Evolutionary conservation across 768 basidiomycete genomes (phyloP).

Genomic region (Russula olivacea): DNA sequence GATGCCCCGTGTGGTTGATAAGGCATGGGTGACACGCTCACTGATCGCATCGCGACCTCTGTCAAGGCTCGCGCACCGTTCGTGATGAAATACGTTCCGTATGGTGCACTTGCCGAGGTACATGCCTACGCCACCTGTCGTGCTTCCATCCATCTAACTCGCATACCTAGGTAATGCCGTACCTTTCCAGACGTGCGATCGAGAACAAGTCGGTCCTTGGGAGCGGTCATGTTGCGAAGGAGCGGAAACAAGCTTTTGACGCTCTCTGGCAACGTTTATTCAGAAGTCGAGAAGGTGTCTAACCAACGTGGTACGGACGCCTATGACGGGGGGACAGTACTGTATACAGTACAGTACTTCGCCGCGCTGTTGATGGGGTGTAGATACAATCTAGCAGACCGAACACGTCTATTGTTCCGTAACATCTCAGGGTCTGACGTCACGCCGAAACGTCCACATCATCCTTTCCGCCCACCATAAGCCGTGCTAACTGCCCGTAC

Average conservation of each 20-base stretch:
- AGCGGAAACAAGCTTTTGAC: conserved; percentile 49
- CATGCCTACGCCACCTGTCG: conserved; percentile 12
- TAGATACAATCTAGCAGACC: neutral
- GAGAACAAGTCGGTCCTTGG: conserved; percentile 91
- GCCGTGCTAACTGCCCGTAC: neutral
- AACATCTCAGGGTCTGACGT: neutral
- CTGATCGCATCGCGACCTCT: conserved; percentile 56
- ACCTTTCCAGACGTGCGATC: conserved; percentile 78
- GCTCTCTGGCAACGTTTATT: conserved; percentile 42
- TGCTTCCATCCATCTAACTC: conserved; percentile 19
- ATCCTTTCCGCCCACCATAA: neutral
- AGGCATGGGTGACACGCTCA: conserved; percentile 87
- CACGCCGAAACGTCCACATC: neutral
- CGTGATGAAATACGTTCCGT: conserved; percentile 80
- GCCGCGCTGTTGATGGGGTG: neutral
- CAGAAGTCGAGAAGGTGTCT: neutral
- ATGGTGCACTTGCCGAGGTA: conserved; percentile 65
- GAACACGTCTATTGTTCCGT: neutral
- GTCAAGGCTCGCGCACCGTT: conserved; percentile 54
- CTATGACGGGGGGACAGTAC: neutral
- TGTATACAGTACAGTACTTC: neutral
- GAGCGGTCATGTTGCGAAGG: conserved; percentile 57
- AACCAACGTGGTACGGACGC: neutral
- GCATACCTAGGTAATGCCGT: conserved; percentile 70
- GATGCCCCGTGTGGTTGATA: neutral